Conservation (phyloP, 2,329 filamentous ascomycete species). For the Ramichloridium luteum region DNA sequence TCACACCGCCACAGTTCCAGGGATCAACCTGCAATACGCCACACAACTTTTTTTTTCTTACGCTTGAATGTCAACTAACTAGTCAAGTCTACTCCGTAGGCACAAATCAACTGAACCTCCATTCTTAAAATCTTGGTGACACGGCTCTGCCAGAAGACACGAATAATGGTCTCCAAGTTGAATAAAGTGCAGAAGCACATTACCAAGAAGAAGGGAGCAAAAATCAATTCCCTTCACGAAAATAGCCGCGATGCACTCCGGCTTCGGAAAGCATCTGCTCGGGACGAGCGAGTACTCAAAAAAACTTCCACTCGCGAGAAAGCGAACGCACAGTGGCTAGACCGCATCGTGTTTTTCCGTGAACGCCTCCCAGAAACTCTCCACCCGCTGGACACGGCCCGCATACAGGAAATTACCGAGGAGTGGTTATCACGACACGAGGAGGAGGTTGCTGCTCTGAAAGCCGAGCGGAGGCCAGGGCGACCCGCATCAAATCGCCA, state of each 20-base stretch:
- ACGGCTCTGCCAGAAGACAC: too few species aligned
- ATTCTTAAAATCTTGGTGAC: too few species aligned
- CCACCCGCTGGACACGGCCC: slow-evolving; percentile 40
- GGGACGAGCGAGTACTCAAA: slow-evolving; percentile 72
- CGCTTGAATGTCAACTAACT: too few species aligned
- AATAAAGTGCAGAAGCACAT: slow-evolving; percentile 83
- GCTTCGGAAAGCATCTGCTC: slow-evolving; percentile 62
- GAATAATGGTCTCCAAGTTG: slow-evolving; percentile 61
- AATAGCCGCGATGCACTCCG: slow-evolving; percentile 78
- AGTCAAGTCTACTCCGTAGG: too few species aligned
- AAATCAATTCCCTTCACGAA: slow-evolving; percentile 66
- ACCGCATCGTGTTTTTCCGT: slow-evolving; percentile 61
- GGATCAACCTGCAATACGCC: neutral
- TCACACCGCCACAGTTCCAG: neutral
- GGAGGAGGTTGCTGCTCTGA: slow-evolving; percentile 54
- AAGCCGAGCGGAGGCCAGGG: slow-evolving; percentile 61
- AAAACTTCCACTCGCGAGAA: slow-evolving; percentile 58
- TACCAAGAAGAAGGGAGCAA: slow-evolving; percentile 68
- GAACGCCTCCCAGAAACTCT: slow-evolving; percentile 22
- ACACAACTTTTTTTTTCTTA: too few species aligned
- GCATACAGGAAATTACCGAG: slow-evolving; percentile 42
- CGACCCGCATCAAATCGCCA: slow-evolving; percentile 67
- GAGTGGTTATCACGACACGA: slow-evolving; percentile 50
- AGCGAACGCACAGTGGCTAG: slow-evolving; percentile 52
- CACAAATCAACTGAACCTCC: too few species aligned